Evolutionary conservation across 2,329 filamentous ascomycete species (phyloP).

Genomic region (Venturiaceae sp.): DNA sequence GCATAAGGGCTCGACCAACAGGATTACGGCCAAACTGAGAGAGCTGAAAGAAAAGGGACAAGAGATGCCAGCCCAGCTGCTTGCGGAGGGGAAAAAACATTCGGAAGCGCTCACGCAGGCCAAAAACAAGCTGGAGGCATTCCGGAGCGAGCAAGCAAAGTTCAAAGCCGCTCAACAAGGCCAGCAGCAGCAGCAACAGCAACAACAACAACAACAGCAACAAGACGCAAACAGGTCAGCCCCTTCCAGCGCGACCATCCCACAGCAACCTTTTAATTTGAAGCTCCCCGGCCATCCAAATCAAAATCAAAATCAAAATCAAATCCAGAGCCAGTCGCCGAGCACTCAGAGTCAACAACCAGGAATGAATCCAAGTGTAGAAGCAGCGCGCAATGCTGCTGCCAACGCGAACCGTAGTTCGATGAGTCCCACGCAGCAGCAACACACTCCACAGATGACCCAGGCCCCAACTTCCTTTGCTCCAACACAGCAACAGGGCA

Average conservation of each 20-base stretch:
- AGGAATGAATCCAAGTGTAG: constrained; percentile 8
- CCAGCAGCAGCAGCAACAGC: constrained; percentile 14
- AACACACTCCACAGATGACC: background rate
- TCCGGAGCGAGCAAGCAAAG: constrained; percentile 5
- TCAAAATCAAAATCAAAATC: too few relatives aligned
- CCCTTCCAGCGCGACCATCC: constrained; percentile 10
- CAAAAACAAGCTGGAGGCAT: constrained; percentile 14
- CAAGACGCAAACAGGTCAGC: constrained; percentile 7
- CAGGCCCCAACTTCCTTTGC: constrained; percentile 1
- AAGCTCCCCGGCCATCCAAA: constrained; percentile 14
- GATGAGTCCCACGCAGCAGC: constrained; percentile 8
- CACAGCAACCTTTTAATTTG: constrained; percentile 12
- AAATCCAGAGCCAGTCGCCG: constrained; percentile 15
- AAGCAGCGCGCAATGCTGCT: constrained; percentile 6
- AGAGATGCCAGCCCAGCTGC: constrained; percentile 21
- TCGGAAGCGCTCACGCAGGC: constrained; percentile 24
- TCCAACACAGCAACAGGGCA: background rate
- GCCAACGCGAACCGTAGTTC: background rate
- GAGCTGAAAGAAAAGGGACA: constrained; percentile 21
- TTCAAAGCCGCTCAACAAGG: constrained; percentile 8
- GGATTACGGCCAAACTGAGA: constrained; percentile 19
- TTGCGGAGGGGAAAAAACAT: constrained; percentile 20
- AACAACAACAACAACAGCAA: constrained; percentile 9
- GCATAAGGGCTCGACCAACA: constrained; percentile 17
- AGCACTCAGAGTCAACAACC: constrained; percentile 6